phyloP scores from a whole-genome alignment of 805 yeast species.

The Lachancea meyersii region DNA sequence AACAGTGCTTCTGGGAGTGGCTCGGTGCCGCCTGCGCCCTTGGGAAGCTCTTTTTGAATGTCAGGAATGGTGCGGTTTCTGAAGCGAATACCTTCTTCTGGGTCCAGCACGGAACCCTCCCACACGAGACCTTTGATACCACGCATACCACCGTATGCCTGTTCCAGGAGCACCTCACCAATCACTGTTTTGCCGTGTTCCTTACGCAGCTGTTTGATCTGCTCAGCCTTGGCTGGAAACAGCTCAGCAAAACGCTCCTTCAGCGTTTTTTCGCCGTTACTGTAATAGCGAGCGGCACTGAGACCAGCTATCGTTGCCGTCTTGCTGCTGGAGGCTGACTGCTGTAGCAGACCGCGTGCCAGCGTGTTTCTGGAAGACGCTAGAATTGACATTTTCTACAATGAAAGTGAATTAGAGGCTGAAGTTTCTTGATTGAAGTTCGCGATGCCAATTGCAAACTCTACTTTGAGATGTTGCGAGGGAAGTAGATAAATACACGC shows the following conservation, averaged over 20 bases:
- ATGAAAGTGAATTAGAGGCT: background rate
- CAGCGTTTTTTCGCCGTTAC: slow-evolving; percentile 44
- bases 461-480: background rate
- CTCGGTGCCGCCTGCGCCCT: slow-evolving; percentile 62
- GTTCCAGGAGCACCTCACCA: slow-evolving; percentile 70
- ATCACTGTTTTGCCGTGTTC: slow-evolving; percentile 74
- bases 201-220: slow-evolving; percentile 74
- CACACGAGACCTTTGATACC: slow-evolving; percentile 81
- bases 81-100: slow-evolving; percentile 81
- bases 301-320: slow-evolving; percentile 9
- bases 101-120: slow-evolving; percentile 85
- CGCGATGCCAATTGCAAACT: background rate
- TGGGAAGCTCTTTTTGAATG: slow-evolving; percentile 66
- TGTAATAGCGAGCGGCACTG: slow-evolving; percentile 10
- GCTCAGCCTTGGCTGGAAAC: slow-evolving; percentile 87
- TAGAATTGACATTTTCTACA: slow-evolving; percentile 2
- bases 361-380: slow-evolving; percentile 8
- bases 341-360: slow-evolving; percentile 8
- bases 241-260: slow-evolving; percentile 92
- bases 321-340: background rate
- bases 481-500: background rate
- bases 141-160: slow-evolving; percentile 89
- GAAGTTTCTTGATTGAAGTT: background rate
- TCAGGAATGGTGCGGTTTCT: slow-evolving; percentile 82
- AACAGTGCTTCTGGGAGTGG: slow-evolving; percentile 74